Conservation (phyloP, 768 basidiomycete species). For the Fomitopsis serialis region DNA sequence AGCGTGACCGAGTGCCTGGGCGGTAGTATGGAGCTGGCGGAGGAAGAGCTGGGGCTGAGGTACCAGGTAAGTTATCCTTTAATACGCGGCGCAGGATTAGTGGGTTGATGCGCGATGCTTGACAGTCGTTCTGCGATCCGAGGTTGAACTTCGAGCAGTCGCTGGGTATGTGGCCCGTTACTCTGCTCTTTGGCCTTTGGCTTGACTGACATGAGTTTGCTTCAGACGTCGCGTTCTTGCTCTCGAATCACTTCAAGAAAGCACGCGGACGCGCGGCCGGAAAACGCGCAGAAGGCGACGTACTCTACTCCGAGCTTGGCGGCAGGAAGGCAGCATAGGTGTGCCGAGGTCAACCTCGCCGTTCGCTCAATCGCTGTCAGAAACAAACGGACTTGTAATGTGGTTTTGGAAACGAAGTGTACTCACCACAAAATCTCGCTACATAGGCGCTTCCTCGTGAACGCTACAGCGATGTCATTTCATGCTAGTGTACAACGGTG, state of each 20-base stretch:
- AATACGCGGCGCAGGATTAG: neutral
- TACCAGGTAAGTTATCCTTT: constrained; percentile 68
- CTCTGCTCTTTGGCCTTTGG: neutral
- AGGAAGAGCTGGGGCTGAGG: constrained; percentile 83
- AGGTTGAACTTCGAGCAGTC: constrained; percentile 92
- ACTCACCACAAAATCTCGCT: too few species aligned
- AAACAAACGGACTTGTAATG: too few species aligned
- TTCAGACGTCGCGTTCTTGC: constrained; percentile 78
- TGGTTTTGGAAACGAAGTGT: too few species aligned
- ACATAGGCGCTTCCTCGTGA: too few species aligned
- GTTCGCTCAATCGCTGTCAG: too few species aligned
- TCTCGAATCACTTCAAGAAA: constrained; percentile 77
- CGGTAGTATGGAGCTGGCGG: constrained; percentile 90
- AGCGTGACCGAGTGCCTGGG: constrained; percentile 96
- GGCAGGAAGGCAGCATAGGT: constrained; percentile 11
- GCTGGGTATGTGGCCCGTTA: constrained; percentile 52
- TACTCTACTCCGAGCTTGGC: constrained; percentile 27
- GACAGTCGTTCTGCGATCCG: constrained; percentile 88
- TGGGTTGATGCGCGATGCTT: neutral
- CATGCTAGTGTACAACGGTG: too few species aligned
- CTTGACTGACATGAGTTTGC: neutral
- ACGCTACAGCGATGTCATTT: too few species aligned
- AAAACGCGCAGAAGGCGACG: constrained; percentile 17
- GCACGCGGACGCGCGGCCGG: constrained; percentile 32
- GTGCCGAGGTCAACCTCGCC: neutral